Evolutionary conservation across 306 rosid species (phyloP).

Genomic region (Mimosa bimucronata): DNA sequence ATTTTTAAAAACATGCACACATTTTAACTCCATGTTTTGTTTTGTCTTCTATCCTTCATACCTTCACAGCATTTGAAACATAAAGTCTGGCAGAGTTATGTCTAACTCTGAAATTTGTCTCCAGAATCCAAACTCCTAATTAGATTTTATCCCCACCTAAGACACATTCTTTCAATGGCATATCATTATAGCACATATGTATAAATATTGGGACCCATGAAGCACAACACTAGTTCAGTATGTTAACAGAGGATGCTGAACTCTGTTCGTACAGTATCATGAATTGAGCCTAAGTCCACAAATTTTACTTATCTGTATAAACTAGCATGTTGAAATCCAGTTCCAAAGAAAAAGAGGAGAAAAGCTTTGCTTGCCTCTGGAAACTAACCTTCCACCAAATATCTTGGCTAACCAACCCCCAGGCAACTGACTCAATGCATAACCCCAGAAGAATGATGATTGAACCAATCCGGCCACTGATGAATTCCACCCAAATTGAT

Average conservation of each 20-base stretch:
- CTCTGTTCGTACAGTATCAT: background rate
- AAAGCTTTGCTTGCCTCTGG: conserved; percentile 5
- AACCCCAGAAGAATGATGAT: conserved; percentile 99
- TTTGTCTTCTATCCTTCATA: background rate
- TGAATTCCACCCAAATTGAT: conserved; percentile 94
- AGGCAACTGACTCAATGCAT: conserved; percentile 94
- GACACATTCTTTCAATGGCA: background rate
- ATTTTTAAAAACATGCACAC: background rate
- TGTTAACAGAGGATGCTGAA: background rate
- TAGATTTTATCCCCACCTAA: background rate
- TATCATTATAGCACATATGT: background rate
- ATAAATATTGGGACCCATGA: background rate
- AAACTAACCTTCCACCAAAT: conserved; percentile 95
- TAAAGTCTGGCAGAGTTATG: background rate
- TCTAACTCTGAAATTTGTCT: background rate
- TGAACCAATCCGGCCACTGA: conserved; percentile 95
- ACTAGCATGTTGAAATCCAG: background rate
- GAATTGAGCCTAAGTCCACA: background rate
- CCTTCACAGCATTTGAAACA: background rate
- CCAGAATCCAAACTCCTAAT: background rate
- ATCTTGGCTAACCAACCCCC: conserved; percentile 97
- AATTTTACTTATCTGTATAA: background rate
- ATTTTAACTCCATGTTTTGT: background rate
- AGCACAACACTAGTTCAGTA: background rate
- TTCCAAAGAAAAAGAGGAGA: background rate